Conservation (phyloP, 192 early-diverging fungal species). For the Podila clonocystis region DNA sequence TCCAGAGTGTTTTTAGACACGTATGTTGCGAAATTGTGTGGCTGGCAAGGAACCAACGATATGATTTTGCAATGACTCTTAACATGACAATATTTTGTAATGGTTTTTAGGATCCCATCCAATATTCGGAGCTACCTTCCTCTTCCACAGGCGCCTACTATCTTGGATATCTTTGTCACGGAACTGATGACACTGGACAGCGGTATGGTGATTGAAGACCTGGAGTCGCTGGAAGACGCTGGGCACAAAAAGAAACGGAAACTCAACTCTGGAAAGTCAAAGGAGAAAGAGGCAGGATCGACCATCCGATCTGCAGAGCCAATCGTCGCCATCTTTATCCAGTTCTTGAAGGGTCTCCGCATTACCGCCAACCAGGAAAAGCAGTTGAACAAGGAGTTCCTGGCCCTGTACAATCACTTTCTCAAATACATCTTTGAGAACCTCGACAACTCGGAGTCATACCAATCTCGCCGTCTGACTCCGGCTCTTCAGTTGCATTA, state of each 20-base stretch:
- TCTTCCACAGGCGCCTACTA: slow-evolving; percentile 29
- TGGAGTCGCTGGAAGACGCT: slow-evolving; percentile 14
- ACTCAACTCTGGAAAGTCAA: slow-evolving; percentile 33
- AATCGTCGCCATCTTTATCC: slow-evolving; percentile 28
- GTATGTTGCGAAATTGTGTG: slow-evolving; percentile 4
- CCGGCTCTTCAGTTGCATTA: slow-evolving; percentile 39
- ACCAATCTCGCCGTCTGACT: slow-evolving; percentile 15
- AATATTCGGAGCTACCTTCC: slow-evolving; percentile 36
- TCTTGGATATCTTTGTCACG: slow-evolving; percentile 32
- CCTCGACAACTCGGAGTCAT: background rate
- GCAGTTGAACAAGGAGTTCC: slow-evolving; percentile 43
- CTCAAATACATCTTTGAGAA: slow-evolving; percentile 14
- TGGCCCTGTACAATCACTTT: slow-evolving; percentile 17
- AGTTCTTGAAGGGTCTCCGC: slow-evolving; percentile 41
- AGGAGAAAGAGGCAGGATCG: background rate
- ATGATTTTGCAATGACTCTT: too few species aligned
- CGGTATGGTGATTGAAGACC: slow-evolving; percentile 21
- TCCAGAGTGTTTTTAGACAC: slow-evolving; percentile 26
- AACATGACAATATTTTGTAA: too few species aligned
- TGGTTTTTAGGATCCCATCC: slow-evolving; percentile 11
- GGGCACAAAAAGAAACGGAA: slow-evolving; percentile 38
- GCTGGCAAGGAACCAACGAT: too few species aligned
- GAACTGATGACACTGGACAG: slow-evolving; percentile 28
- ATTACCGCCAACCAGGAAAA: slow-evolving; percentile 42
- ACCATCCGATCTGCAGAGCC: slow-evolving; percentile 14